Conservation (phyloP, 345 rosid species). For the Camelina laxa region DNA sequence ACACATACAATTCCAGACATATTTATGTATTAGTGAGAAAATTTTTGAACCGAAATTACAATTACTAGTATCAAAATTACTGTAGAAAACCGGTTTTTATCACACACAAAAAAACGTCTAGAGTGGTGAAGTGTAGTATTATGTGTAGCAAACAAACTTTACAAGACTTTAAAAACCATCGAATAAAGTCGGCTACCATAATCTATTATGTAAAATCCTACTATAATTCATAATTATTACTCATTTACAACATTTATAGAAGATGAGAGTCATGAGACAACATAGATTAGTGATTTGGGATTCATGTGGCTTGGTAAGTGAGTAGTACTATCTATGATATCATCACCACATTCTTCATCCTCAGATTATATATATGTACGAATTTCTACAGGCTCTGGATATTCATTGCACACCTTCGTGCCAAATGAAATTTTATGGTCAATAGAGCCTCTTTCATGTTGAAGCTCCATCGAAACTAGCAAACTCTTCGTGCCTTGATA, state of each 20-base stretch:
- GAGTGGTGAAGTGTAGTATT: neutral
- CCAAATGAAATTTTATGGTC: neutral
- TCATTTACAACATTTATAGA: slow-evolving; percentile 1
- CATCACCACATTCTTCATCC: neutral
- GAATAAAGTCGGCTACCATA: neutral
- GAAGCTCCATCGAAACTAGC: neutral
- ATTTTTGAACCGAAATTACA: too few species aligned
- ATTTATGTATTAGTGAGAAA: neutral
- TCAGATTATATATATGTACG: too few species aligned
- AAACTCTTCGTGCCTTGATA: neutral
- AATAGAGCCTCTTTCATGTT: neutral
- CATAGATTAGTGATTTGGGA: neutral
- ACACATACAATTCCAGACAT: neutral
- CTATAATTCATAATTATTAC: neutral
- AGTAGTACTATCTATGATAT: slow-evolving; percentile 6
- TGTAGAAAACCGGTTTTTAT: neutral
- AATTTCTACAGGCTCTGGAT: neutral
- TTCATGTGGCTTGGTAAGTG: neutral
- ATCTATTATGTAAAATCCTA: neutral
- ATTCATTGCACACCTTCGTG: neutral
- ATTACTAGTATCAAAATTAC: neutral
- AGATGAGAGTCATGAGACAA: slow-evolving; percentile 2
- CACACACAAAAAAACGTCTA: neutral
- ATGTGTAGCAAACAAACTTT: neutral
- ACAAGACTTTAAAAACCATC: neutral